A percentile compares a stretch with the other conserved stretches of the same genome.
Evolutionary conservation across 2,329 filamentous ascomycete genomes (phyloP).

Genomic region (Hymenoscyphus repandus): DNA sequence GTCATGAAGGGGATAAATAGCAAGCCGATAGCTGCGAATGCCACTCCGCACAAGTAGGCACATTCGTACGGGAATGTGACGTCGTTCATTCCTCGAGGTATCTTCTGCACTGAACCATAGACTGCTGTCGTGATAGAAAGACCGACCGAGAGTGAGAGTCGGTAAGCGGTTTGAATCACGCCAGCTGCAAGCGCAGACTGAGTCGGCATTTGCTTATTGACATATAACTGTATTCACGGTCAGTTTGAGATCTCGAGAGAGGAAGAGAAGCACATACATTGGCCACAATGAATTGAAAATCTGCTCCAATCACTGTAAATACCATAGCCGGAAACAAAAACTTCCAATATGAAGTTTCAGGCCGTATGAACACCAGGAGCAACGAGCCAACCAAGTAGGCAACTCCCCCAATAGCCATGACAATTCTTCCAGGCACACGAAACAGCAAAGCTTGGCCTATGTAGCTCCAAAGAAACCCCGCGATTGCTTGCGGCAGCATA

Average conservation of each 20-base stretch:
- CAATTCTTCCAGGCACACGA: conserved; percentile 56
- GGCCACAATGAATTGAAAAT: conserved; percentile 65
- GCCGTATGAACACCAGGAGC: conserved; percentile 51
- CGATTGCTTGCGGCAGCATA: conserved; percentile 60
- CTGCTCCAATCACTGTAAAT: conserved; percentile 59
- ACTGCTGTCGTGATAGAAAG: conserved; percentile 59
- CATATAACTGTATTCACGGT: conserved; percentile 51
- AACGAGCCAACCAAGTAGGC: conserved; percentile 39
- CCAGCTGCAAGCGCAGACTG: conserved; percentile 61
- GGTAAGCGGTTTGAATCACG: conserved; percentile 61
- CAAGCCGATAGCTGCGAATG: conserved; percentile 38
- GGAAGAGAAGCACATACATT: conserved; percentile 44
- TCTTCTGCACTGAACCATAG: conserved; percentile 32
- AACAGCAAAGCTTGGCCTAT: conserved; percentile 58
- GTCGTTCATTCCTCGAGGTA: conserved; percentile 35
- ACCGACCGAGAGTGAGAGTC: conserved; percentile 43
- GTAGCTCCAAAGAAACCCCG: conserved; percentile 58
- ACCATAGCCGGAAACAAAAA: conserved; percentile 58
- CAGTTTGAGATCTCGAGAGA: neutral
- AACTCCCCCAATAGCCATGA: conserved; percentile 45
- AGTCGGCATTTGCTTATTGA: conserved; percentile 57
- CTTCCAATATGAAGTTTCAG: conserved; percentile 56
- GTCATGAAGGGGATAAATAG: conserved; percentile 47
- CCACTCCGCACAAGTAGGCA: conserved; percentile 45
- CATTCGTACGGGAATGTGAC: conserved; percentile 44